These are phyloP conservation scores for Biscutella auriculata DNA, from an alignment of 441 rosid genomes.

Conservation along the genomic window DNA sequence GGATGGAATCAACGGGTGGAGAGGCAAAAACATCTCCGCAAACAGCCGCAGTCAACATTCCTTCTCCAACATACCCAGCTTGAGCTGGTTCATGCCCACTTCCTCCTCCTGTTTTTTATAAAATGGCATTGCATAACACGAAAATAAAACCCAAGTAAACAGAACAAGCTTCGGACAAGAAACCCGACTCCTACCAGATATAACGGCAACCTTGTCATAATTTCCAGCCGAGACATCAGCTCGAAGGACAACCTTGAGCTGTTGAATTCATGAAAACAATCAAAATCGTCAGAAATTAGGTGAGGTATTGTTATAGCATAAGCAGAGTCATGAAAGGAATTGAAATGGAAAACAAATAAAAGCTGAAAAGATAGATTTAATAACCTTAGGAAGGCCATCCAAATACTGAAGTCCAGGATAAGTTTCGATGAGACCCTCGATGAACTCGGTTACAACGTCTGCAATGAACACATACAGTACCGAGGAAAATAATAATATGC, in stretches of 20 bases:
- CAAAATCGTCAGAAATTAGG: too few relatives aligned
- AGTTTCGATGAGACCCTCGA: slow-evolving; percentile 80
- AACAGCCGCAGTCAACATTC: slow-evolving; percentile 83
- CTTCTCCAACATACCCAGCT: slow-evolving; percentile 89
- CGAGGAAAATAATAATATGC: neutral
- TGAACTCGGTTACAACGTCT: slow-evolving; percentile 80
- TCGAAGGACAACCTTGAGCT: slow-evolving; percentile 68
- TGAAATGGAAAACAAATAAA: too few relatives aligned
- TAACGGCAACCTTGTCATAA: slow-evolving; percentile 65
- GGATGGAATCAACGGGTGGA: slow-evolving; percentile 75
- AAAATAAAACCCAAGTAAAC: neutral
- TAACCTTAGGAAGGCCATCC: slow-evolving; percentile 75
- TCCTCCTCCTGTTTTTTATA: slow-evolving; percentile 73
- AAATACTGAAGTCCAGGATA: slow-evolving; percentile 68
- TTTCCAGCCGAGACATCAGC: slow-evolving; percentile 54
- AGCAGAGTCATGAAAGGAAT: neutral
- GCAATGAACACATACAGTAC: slow-evolving; percentile 10
- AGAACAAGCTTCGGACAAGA: neutral
- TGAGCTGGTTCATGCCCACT: slow-evolving; percentile 95
- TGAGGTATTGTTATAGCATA: neutral
- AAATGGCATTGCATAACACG: neutral
- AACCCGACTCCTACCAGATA: slow-evolving; percentile 53
- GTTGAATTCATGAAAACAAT: neutral
- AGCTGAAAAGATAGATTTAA: neutral
- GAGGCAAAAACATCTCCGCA: slow-evolving; percentile 85